Conservation (phyloP, 2,329 filamentous ascomycete genomes). For the Paracamarosporium sp. region DNA sequence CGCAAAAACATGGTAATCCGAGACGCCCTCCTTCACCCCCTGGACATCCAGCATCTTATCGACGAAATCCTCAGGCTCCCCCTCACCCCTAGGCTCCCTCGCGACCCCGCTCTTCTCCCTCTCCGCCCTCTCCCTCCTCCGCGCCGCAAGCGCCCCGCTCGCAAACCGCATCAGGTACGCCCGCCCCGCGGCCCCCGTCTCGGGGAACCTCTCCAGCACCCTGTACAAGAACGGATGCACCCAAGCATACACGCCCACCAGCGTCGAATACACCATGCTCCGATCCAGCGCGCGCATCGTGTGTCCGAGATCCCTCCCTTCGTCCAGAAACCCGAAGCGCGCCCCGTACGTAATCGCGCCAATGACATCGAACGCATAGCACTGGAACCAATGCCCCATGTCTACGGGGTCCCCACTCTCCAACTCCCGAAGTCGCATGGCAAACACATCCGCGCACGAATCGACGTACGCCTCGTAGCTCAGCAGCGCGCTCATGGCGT, state of each 20-base stretch:
- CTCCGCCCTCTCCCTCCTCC: not conserved
- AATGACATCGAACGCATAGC: slow-evolving; percentile 53
- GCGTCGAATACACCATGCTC: slow-evolving; percentile 31
- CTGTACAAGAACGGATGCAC: slow-evolving; percentile 15
- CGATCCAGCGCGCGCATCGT: slow-evolving; percentile 13
- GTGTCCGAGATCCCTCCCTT: slow-evolving; percentile 38
- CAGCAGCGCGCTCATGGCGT: slow-evolving; percentile 43
- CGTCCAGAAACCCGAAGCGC: slow-evolving; percentile 48
- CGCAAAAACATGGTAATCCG: slow-evolving; percentile 14
- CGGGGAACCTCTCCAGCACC: not conserved
- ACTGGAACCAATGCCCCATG: slow-evolving; percentile 49
- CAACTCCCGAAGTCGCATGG: slow-evolving; percentile 34
- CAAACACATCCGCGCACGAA: slow-evolving; percentile 42
- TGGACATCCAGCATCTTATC: slow-evolving; percentile 25
- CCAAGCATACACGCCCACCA: slow-evolving; percentile 26
- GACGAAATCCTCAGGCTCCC: slow-evolving; percentile 14
- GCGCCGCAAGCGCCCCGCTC: not conserved
- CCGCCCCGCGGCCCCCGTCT: not conserved
- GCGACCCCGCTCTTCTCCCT: not conserved
- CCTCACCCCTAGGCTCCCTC: not conserved
- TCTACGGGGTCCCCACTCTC: slow-evolving; percentile 33
- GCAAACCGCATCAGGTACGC: slow-evolving; percentile 7
- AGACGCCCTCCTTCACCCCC: slow-evolving; percentile 7
- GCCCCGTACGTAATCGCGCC: slow-evolving; percentile 49
- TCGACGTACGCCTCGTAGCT: slow-evolving; percentile 48